A percentile compares a stretch with the other conserved stretches of the same genome.
These are phyloP conservation scores for Bonia amplexicaulis DNA, from an alignment of 176 grass and related monocot species.

Conservation along the genomic window DNA sequence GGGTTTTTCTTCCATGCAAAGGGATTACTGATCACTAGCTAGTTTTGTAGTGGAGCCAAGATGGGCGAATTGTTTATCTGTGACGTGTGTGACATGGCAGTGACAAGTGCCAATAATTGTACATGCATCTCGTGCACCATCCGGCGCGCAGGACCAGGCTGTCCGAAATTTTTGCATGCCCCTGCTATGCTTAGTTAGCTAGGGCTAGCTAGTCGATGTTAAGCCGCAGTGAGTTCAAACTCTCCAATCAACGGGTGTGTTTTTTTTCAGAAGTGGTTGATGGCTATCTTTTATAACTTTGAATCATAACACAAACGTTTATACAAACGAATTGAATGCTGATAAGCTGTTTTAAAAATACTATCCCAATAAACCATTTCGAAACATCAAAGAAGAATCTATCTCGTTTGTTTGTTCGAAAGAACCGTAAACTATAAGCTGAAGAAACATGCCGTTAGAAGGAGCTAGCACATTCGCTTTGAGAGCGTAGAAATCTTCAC, in stretches of 20 bases:
- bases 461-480: not conserved
- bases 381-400: no score
- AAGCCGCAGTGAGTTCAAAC: not conserved
- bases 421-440: no score
- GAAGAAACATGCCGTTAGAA: no score
- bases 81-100: conserved; percentile 33
- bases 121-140: conserved; percentile 26
- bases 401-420: no score
- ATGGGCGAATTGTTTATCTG: conserved; percentile 19
- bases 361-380: no score
- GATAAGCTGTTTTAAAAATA: no score
- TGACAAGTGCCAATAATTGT: conserved; percentile 42
- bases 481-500: not conserved
- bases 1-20: conserved; percentile 24
- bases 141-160: conserved; percentile 16
- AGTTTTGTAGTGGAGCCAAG: conserved; percentile 24
- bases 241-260: no score
- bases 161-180: conserved; percentile 9
- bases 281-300: no score
- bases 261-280: no score
- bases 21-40: conserved; percentile 1
- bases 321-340: no score
- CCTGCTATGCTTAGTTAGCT: not conserved
- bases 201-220: conserved; percentile 12
- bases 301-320: no score